Conservation (phyloP, 805 yeast species). For the Wickerhamiella sergipiensis region DNA sequence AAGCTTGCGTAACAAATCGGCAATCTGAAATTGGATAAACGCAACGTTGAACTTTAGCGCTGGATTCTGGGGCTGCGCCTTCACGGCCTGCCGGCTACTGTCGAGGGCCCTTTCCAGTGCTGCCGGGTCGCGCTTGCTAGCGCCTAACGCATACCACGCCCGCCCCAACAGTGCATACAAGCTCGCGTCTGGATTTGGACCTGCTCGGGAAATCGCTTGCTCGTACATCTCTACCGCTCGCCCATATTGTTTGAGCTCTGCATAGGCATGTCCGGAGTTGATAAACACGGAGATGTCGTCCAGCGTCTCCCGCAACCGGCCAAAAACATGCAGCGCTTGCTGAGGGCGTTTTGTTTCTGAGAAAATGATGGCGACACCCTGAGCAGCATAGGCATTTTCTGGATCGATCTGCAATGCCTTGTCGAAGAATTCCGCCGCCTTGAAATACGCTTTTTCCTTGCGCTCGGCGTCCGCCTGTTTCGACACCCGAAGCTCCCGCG, state of each 20-base stretch:
- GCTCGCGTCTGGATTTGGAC: constrained; percentile 46
- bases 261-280: constrained; percentile 76
- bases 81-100: constrained; percentile 45
- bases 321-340: constrained; percentile 70
- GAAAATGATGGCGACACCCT: constrained; percentile 86
- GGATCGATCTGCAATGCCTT: constrained; percentile 79
- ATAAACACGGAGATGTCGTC: constrained; percentile 71
- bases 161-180: constrained; percentile 64
- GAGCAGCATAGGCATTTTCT: constrained; percentile 87
- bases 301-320: constrained; percentile 80
- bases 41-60: constrained; percentile 67
- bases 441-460: constrained; percentile 57
- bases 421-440: constrained; percentile 86
- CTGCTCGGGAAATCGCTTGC: constrained; percentile 54
- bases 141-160: constrained; percentile 76
- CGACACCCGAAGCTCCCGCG: constrained; percentile 49
- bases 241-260: constrained; percentile 67
- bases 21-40: constrained; percentile 70
- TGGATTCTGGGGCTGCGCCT: constrained; percentile 28
- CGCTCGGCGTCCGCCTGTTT: constrained; percentile 39
- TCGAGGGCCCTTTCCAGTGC: constrained; percentile 49
- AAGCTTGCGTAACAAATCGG: constrained; percentile 61
- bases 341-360: constrained; percentile 63
- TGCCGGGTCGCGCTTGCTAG: constrained; percentile 48
- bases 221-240: constrained; percentile 84